phyloP scores from a whole-genome alignment of 495 filamentous ascomycete genomes.

The Annulohypoxylon moriforme region DNA sequence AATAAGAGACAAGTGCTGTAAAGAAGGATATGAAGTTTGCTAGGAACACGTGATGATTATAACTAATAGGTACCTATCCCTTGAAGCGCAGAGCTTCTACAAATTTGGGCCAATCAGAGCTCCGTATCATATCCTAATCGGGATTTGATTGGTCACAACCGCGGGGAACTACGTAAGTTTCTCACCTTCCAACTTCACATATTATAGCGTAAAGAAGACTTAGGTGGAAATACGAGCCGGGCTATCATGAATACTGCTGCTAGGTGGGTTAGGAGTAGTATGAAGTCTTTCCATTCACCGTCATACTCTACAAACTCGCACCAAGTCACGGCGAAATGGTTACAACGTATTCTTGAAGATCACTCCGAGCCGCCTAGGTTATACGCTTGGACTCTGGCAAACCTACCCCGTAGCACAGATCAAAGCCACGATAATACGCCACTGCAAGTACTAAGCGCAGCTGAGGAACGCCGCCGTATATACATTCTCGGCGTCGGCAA shows the following conservation, averaged over 20 bases:
- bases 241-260: conserved; percentile 8
- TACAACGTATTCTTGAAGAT: conserved; percentile 36
- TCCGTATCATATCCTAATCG: background rate
- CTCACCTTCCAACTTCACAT: background rate
- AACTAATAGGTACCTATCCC: background rate
- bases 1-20: background rate
- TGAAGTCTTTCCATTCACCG: background rate
- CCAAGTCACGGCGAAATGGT: conserved; percentile 33
- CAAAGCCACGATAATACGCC: too few relatives aligned
- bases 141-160: conserved; percentile 10
- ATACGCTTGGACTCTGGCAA: conserved; percentile 50
- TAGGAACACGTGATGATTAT: conserved; percentile 1
- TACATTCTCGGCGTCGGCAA: conserved; percentile 67
- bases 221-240: background rate
- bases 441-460: background rate
- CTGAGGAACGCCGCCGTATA: conserved; percentile 41
- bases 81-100: background rate
- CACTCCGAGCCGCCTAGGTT: conserved; percentile 42
- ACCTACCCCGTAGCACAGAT: conserved; percentile 16
- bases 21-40: background rate
- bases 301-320: conserved; percentile 9
- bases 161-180: background rate
- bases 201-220: too few relatives aligned
- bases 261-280: conserved; percentile 13
- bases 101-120: conserved; percentile 8